Base-by-base conservation (phyloP, 768 basidiomycete species). In the Tricholoma sp. region DNA sequence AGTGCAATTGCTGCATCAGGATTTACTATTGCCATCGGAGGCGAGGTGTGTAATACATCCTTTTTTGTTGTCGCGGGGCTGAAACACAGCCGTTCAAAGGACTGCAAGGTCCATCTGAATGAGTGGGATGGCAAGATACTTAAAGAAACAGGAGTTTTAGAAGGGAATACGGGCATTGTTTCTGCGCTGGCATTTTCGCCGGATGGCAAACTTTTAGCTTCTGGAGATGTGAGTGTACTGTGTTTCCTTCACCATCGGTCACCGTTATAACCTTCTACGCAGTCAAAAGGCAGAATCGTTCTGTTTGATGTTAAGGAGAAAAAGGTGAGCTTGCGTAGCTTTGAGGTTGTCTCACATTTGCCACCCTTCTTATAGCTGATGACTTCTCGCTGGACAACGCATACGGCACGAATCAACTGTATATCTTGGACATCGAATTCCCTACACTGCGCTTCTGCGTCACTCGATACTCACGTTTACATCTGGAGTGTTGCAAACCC, bases 391-490 rank as follows among this genome's bases (percentile, higher is more conserved):
- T 98, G 96, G 96, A 82, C 89, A 7, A 84, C 86, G 76, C 96
- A 98, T 73, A 79, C 86, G 8, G 91, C 84, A 0, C 85, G 91
- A 27, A 82, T 98, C 59, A 82, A 86, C 63, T 83, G 90, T 9
- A 78, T 98, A 16, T 74, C 83, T 1, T 94, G 89, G 85, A 84
- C 89, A 6, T 63, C 82, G 5, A 85, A 90, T 65, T 85, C 86
- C 6, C 78, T 79, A 59, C 85, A 94, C 66, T 82, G 89, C 60
- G 94, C 86, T 10, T 94, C 93, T 4, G 94, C 88, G 10, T 91
- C 93, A 18, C 79, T 96, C n/a, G 96, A 98, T 69, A 95, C 94
- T 29, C 83, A 93, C 62, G 83, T 96, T 4, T 97, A 94, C 66
- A 73, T 98, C 22, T 98, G 91, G 85, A 85, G 86, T 61, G 83